phyloP scores from a whole-genome alignment of 441 rosid species.

The Melastoma candidum region DNA sequence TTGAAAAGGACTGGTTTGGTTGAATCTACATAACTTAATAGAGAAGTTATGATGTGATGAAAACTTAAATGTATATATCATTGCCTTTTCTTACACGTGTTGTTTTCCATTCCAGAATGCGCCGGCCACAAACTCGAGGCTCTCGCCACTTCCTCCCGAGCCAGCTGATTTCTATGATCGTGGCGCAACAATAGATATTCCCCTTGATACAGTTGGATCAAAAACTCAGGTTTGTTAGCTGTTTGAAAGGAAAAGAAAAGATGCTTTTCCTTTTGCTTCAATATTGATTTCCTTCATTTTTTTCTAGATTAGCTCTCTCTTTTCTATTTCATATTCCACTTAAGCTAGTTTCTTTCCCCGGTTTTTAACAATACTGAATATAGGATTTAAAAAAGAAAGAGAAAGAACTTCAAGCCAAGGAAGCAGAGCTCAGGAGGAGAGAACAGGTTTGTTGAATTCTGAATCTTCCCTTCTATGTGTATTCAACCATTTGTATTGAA shows the following conservation, averaged over 20 bases:
- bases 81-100: no score
- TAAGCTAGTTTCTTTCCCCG: slow-evolving; percentile 2
- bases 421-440: slow-evolving; percentile 60
- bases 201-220: slow-evolving; percentile 50
- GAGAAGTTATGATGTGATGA: no score
- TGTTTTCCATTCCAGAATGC: no score
- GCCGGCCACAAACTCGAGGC: slow-evolving; percentile 58
- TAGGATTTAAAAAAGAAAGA: slow-evolving; percentile 80
- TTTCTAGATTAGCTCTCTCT: neutral
- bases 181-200: slow-evolving; percentile 70
- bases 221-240: slow-evolving; percentile 25
- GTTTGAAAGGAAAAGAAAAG: neutral
- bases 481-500: neutral
- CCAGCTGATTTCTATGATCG: slow-evolving; percentile 72
- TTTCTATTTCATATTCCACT: no score
- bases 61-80: no score
- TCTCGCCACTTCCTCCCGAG: slow-evolving; percentile 79
- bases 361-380: slow-evolving; percentile 12
- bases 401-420: slow-evolving; percentile 84
- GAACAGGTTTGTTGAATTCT: slow-evolving; percentile 43
- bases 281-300: neutral
- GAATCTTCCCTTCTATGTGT: neutral
- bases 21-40: no score
- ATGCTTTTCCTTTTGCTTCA: slow-evolving; percentile 1
- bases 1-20: no score